Conservation (phyloP, 1,284 basidiomycete genomes). For the Albatrellus sp. region DNA sequence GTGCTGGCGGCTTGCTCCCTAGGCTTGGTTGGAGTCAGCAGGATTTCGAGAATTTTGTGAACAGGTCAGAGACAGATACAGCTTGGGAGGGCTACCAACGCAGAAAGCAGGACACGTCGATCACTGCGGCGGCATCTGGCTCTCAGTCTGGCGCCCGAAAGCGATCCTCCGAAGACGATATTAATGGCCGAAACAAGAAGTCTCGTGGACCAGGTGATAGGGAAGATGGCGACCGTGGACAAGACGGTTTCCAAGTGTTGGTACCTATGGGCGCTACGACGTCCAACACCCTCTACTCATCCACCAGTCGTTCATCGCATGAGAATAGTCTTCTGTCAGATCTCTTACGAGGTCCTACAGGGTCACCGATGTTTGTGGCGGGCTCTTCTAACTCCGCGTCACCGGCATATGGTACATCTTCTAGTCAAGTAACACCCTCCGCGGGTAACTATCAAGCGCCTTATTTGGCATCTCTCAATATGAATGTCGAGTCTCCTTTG, state of each 20-base stretch:
- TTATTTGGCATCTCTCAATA: slow-evolving; percentile 44
- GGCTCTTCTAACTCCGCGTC: slow-evolving; percentile 25
- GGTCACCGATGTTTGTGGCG: slow-evolving; percentile 53
- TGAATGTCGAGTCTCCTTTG: slow-evolving; percentile 41
- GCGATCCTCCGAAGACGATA: slow-evolving; percentile 39
- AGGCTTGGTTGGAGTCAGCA: slow-evolving; percentile 68
- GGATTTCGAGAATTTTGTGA: slow-evolving; percentile 72
- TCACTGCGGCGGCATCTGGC: slow-evolving; percentile 11
- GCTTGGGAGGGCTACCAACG: slow-evolving; percentile 80
- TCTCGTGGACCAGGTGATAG: slow-evolving; percentile 28
- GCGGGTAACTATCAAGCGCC: slow-evolving; percentile 33
- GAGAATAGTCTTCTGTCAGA: slow-evolving; percentile 48
- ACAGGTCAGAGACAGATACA: slow-evolving; percentile 80
- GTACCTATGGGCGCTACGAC: slow-evolving; percentile 35
- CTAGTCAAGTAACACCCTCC: slow-evolving; percentile 12
- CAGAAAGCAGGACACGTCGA: slow-evolving; percentile 32
- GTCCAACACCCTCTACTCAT: slow-evolving; percentile 24
- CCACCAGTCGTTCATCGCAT: slow-evolving; percentile 20
- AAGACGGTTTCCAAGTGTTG: slow-evolving; percentile 41
- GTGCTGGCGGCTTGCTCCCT: slow-evolving; percentile 62
- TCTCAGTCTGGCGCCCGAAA: slow-evolving; percentile 18
- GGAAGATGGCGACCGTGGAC: slow-evolving; percentile 26
- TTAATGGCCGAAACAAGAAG: slow-evolving; percentile 34
- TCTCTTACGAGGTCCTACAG: slow-evolving; percentile 41
- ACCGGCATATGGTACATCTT: slow-evolving; percentile 22